Evolutionary conservation across 192 early-diverging fungal genomes (phyloP).

Genomic region (Podila minutissima): DNA sequence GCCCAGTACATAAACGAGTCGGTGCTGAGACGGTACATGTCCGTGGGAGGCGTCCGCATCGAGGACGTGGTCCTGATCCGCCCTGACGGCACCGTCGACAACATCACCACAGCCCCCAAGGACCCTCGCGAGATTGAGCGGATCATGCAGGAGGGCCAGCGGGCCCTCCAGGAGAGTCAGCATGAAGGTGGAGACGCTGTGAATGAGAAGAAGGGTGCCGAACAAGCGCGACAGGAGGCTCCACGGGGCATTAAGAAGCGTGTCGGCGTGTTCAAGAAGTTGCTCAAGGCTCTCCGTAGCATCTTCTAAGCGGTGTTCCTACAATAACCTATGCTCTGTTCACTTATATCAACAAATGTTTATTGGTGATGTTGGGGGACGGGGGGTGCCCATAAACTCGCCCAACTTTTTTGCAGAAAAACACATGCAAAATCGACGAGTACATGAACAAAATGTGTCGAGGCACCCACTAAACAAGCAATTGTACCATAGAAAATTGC

Average conservation of each 20-base stretch:
- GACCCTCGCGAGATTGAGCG: slow-evolving; percentile 76
- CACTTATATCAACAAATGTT: no score
- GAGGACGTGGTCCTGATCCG: slow-evolving; percentile 91
- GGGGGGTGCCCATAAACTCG: no score
- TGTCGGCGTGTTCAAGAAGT: slow-evolving; percentile 41
- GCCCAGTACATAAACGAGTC: slow-evolving; percentile 74
- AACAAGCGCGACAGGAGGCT: not conserved
- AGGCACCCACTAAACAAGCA: no score
- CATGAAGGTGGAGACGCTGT: not conserved
- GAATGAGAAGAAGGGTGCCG: not conserved
- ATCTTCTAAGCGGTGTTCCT: slow-evolving; percentile 5
- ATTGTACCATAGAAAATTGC: no score
- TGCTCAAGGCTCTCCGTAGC: slow-evolving; percentile 31
- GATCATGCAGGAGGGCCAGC: slow-evolving; percentile 41
- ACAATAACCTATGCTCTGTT: no score
- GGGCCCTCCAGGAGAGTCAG: slow-evolving; percentile 13
- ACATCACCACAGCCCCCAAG: slow-evolving; percentile 87
- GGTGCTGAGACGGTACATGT: slow-evolving; percentile 70
- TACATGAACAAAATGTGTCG: no score
- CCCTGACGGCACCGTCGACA: slow-evolving; percentile 73
- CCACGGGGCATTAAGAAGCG: slow-evolving; percentile 25
- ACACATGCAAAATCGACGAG: no score
- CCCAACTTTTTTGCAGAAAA: no score
- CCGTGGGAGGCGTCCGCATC: slow-evolving; percentile 93
- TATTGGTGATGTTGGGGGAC: no score